phyloP scores from a whole-genome alignment of 768 basidiomycete species.

The Xerocomellus intermedius region DNA sequence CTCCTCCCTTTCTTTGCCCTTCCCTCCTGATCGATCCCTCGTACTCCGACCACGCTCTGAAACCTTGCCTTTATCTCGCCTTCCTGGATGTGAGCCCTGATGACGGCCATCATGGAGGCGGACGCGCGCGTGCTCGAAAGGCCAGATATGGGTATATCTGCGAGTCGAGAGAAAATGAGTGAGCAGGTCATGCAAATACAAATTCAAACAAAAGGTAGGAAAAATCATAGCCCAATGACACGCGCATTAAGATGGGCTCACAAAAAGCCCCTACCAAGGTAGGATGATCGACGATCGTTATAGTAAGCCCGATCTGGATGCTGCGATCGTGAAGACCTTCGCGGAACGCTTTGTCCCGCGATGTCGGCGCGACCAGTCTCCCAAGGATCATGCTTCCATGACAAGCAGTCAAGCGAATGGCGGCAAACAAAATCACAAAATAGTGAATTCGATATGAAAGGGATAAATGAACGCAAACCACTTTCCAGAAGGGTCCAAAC shows the following conservation, averaged over 20 bases:
- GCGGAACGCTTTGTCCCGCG: neutral
- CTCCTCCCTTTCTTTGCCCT: slow-evolving; percentile 3
- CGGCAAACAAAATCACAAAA: neutral
- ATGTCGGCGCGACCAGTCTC: neutral
- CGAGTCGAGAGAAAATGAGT: neutral
- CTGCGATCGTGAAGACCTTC: neutral
- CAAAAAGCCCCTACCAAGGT: neutral
- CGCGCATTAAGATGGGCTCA: neutral
- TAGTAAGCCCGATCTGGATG: neutral
- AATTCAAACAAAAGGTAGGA: neutral
- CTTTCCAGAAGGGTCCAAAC: neutral
- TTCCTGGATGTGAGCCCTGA: slow-evolving; percentile 30
- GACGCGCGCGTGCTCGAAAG: slow-evolving; percentile 93
- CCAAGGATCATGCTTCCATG: no score
- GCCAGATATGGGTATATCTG: slow-evolving; percentile 97
- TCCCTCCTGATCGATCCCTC: slow-evolving; percentile 7
- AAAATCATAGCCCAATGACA: neutral
- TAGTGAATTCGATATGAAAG: neutral
- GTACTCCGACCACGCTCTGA: slow-evolving; percentile 16
- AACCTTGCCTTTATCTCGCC: slow-evolving; percentile 19
- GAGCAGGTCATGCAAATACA: neutral
- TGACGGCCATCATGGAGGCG: slow-evolving; percentile 48
- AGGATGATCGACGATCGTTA: slow-evolving; percentile 3
- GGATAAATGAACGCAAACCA: neutral
- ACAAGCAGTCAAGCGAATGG: neutral